Conservation (phyloP, 441 rosid species). For the Melastoma candidum region DNA sequence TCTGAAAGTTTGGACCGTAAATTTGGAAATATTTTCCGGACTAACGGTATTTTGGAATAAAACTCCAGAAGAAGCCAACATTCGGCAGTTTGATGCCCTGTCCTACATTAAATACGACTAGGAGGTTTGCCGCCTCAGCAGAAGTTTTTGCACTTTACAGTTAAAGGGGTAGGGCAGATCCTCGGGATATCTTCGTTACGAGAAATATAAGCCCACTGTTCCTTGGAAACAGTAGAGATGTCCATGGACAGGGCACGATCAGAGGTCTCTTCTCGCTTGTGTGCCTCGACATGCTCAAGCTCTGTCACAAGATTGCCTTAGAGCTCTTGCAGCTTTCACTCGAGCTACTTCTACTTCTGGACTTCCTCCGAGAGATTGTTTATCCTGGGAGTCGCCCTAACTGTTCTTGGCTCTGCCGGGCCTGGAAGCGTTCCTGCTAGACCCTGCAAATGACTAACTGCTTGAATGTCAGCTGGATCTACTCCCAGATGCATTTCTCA, state of each 20-base stretch:
- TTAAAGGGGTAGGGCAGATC: no score
- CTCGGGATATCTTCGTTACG: no score
- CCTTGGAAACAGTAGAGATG: not conserved
- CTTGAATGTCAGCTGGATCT: conserved; percentile 65
- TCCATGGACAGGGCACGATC: conserved; percentile 26
- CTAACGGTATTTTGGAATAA: no score
- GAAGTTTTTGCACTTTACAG: no score
- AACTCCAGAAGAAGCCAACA: no score
- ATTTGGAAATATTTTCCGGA: no score
- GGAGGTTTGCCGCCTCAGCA: no score
- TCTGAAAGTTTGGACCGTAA: no score
- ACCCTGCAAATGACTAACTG: conserved; percentile 82
- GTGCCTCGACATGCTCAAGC: conserved; percentile 39
- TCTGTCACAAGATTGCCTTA: conserved; percentile 57
- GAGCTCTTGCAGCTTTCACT: conserved; percentile 54
- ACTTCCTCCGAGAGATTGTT: conserved; percentile 75
- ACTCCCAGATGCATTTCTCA: conserved; percentile 62
- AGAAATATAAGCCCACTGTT: no score
- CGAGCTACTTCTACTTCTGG: conserved; percentile 79
- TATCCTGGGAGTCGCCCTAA: conserved; percentile 70
- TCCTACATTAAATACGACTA: no score
- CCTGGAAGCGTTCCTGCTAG: conserved; percentile 82
- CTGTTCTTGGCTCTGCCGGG: conserved; percentile 88
- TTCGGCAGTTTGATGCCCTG: no score
- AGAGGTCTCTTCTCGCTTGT: conserved; percentile 28